Evolutionary conservation across 495 filamentous ascomycete genomes (phyloP).

Genomic region (Talaromyces liani): DNA sequence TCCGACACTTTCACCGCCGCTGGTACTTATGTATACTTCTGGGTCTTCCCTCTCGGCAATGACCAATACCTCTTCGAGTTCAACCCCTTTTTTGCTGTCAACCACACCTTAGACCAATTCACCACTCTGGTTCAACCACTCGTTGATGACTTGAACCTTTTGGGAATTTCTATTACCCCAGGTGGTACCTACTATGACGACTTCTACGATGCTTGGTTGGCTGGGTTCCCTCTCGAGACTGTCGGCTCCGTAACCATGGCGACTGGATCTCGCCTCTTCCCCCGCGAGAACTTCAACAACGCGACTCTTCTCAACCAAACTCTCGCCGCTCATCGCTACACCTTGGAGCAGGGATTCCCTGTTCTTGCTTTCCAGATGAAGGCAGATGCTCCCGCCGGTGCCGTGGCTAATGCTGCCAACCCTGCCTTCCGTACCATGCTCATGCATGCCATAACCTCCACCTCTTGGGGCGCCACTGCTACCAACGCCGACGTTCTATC

Average conservation of each 20-base stretch:
- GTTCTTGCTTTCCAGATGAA: slow-evolving; percentile 45
- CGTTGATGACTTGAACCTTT: slow-evolving; percentile 26
- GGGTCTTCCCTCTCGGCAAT: slow-evolving; percentile 13
- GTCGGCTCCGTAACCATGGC: slow-evolving; percentile 30
- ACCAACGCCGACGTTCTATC: slow-evolving; percentile 9
- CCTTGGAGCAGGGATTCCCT: slow-evolving; percentile 31
- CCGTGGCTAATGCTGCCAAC: slow-evolving; percentile 36
- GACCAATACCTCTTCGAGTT: slow-evolving; percentile 27
- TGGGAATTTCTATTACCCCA: slow-evolving; percentile 32
- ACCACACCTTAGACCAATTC: slow-evolving; percentile 40
- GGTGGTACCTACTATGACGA: slow-evolving; percentile 42
- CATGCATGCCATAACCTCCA: slow-evolving; percentile 44
- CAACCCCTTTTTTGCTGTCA: slow-evolving; percentile 42
- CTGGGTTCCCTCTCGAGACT: slow-evolving; percentile 38
- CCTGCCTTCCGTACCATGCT: slow-evolving; percentile 47
- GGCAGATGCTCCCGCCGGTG: slow-evolving; percentile 16
- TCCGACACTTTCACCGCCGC: slow-evolving; percentile 42
- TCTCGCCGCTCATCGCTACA: slow-evolving; percentile 35
- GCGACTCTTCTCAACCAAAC: slow-evolving; percentile 30
- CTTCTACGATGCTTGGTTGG: slow-evolving; percentile 40
- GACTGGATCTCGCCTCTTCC: slow-evolving; percentile 45
- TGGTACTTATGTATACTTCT: slow-evolving; percentile 50
- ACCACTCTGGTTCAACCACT: slow-evolving; percentile 38
- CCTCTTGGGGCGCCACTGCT: slow-evolving; percentile 16
- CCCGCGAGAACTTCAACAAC: slow-evolving; percentile 37